Conservation (phyloP, 345 rosid genomes). For the Ricinus communis region DNA sequence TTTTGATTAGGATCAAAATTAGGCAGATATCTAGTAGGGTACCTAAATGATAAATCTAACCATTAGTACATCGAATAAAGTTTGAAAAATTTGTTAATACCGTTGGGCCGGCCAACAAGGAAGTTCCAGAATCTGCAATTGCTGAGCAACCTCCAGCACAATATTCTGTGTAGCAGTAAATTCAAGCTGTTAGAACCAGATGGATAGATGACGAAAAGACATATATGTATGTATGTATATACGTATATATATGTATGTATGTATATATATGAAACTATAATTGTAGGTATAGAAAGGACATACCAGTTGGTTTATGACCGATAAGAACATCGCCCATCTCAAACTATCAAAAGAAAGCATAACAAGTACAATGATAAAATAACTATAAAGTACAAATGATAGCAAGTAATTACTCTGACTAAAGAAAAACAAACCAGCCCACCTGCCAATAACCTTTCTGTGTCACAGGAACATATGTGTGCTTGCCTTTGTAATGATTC, state of each 20-base stretch:
- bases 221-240: too few relatives aligned
- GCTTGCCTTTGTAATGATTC: conserved; percentile 31
- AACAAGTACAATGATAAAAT: not conserved
- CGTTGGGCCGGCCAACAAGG: conserved; percentile 37
- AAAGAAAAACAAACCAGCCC: not conserved
- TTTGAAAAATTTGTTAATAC: conserved; percentile 11
- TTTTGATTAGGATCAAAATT: not conserved
- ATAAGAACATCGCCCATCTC: conserved; percentile 36
- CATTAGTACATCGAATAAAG: not conserved
- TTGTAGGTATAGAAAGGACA: not conserved
- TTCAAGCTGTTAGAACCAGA: not conserved
- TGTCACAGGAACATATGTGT: conserved; percentile 37
- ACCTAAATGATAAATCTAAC: not conserved
- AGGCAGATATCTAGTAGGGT: not conserved
- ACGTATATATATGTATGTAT: too few relatives aligned
- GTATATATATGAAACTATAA: not conserved
- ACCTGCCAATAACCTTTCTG: conserved; percentile 40
- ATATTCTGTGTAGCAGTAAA: conserved; percentile 15
- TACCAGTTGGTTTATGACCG: conserved; percentile 30
- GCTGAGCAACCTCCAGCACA: conserved; percentile 36
- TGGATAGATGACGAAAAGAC: too few relatives aligned
- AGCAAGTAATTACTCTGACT: not conserved
- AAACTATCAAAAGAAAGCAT: conserved; percentile 17
- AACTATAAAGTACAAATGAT: not conserved
- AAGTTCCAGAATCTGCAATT: conserved; percentile 38